Conservation (phyloP, 179 eudicot species). For the Dionaea muscipula region DNA sequence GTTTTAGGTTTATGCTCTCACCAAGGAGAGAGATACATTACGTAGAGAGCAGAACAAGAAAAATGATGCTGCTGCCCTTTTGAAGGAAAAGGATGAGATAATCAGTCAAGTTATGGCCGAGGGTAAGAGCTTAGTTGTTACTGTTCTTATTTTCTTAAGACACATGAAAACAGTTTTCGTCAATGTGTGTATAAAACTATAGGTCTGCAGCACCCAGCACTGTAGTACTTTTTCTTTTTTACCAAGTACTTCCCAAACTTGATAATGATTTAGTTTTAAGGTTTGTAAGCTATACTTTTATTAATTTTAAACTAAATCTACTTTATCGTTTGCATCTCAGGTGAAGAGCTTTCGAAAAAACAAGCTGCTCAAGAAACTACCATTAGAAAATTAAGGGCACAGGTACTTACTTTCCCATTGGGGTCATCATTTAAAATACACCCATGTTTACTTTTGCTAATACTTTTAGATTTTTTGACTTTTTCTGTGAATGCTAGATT, state of each 20-base stretch:
- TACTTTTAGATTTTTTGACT: conserved; percentile 7
- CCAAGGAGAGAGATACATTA: conserved; percentile 83
- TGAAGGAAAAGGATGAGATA: conserved; percentile 94
- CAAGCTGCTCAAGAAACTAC: conserved; percentile 94
- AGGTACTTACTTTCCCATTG: conserved; percentile 31
- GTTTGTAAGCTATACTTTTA: too few relatives aligned
- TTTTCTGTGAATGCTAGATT: conserved; percentile 51
- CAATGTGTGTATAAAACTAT: background rate
- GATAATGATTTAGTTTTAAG: too few relatives aligned
- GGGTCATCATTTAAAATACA: conserved; percentile 8
- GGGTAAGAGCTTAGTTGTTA: conserved; percentile 29
- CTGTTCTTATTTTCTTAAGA: background rate
- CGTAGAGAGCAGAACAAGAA: conserved; percentile 87
- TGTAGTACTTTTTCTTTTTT: too few relatives aligned
- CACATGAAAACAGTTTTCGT: background rate
- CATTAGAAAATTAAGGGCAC: conserved; percentile 91
- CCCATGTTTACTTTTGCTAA: conserved; percentile 7
- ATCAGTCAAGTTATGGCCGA: conserved; percentile 97
- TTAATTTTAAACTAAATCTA: conserved; percentile 4
- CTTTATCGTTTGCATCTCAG: conserved; percentile 22
- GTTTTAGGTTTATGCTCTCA: conserved; percentile 75
- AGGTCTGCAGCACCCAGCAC: background rate
- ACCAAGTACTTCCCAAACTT: too few relatives aligned
- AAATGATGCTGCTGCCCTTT: conserved; percentile 88
- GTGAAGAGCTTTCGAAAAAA: conserved; percentile 97